phyloP scores from a whole-genome alignment of 441 rosid species.

The Populus tomentosa region DNA sequence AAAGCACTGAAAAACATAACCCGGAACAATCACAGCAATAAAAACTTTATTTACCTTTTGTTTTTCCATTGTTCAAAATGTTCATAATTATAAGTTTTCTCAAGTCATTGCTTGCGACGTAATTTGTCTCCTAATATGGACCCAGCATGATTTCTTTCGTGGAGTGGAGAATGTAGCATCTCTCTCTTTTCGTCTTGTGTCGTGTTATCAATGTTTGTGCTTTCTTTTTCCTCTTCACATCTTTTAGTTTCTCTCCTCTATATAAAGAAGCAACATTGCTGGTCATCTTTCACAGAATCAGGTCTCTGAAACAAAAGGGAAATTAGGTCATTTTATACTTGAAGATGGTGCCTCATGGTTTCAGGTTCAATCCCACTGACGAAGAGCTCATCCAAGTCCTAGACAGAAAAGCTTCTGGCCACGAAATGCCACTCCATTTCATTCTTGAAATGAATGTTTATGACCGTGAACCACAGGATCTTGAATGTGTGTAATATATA shows the following conservation, averaged over 20 bases:
- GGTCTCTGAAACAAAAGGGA: neutral
- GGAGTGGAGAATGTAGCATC: neutral
- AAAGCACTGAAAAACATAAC: too few relatives aligned
- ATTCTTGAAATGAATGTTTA: constrained; percentile 23
- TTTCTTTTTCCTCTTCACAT: too few relatives aligned
- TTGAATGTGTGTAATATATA: constrained; percentile 9
- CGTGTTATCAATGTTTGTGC: neutral
- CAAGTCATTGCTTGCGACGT: neutral
- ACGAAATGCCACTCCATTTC: constrained; percentile 20
- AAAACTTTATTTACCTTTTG: too few relatives aligned
- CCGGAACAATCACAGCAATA: too few relatives aligned
- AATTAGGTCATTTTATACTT: neutral
- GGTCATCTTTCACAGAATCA: neutral
- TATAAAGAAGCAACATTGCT: neutral
- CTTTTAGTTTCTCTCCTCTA: neutral
- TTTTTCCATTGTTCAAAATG: neutral
- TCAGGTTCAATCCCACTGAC: constrained; percentile 33
- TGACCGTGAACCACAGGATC: constrained; percentile 26
- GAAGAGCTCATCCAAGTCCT: constrained; percentile 28
- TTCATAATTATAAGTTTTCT: neutral
- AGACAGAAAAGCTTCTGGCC: constrained; percentile 14
- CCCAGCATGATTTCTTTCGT: too few relatives aligned
- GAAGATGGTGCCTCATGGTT: constrained; percentile 30
- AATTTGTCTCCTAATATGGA: neutral
- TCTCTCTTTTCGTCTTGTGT: neutral